Base-by-base conservation (phyloP, 1,139 yeast genomes). In the Zygosaccharomyces sapae region DNA sequence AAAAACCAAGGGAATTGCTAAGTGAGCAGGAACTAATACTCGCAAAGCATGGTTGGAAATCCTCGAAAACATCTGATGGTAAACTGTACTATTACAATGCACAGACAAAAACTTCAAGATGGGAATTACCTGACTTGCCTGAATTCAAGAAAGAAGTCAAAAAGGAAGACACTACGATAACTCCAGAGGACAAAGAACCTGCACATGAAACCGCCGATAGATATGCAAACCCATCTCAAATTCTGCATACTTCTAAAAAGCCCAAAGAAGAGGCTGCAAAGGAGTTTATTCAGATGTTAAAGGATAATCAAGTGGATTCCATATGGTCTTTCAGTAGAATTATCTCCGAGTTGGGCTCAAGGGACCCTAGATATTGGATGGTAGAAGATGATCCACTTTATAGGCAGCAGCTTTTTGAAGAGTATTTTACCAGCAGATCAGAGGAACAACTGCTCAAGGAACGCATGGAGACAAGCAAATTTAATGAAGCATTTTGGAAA, bases 241-340 rank as follows among this genome's bases (percentile, higher is more conserved):
- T 62, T 5, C 27, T 58, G 19, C 48, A 51, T 33, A 54, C 52
- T 2, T 40, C 41, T 0, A 50, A 43, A 22, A 53, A 53, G 16
- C 41, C 68, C 2, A 54, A 54, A 33, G 65, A 67, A 22, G 76
- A 72, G 8, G 76, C 76, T 1, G 75, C 73, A 42, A 60, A 61
- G 4, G 71, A 67, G 4, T 88, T 83, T 59, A 57, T 71, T n/a
- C 61, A 67, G 2, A 69, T 87, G 72, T 68, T 89, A 16, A 64
- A 69, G 33, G 77, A 75, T 1, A 65, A 73, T 36, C 68, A 73
- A 5, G 86, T 87, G 1, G 89, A 83, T 59, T 75, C 85, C 0
- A 77, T 86, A 0, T 86, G 92, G 90, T 75, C 94, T 0, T 89
- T 88, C 67, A 79, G 77, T 47, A 72, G 73, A 48, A 85, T 83